Conservation (phyloP, 2,329 filamentous ascomycete species). For the Colletotrichum nymphaeae region DNA sequence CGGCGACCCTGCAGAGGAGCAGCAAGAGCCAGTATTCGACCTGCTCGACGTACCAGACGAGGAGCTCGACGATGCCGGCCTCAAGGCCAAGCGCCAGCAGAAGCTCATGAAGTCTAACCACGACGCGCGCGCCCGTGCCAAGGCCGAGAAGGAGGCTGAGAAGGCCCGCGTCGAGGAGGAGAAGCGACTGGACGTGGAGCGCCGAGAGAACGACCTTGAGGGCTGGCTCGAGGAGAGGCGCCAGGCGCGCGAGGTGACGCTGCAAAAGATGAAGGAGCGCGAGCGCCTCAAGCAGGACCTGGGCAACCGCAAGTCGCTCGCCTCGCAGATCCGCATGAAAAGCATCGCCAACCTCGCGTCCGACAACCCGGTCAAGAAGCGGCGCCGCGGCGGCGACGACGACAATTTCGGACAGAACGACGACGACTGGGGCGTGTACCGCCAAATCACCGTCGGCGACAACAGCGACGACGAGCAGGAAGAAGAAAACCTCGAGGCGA, state of each 20-base stretch:
- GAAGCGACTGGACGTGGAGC: constrained; percentile 84
- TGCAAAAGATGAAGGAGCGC: constrained; percentile 91
- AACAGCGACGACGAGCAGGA: constrained; percentile 90
- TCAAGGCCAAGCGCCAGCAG: constrained; percentile 95
- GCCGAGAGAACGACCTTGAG: constrained; percentile 85
- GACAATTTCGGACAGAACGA: constrained; percentile 98
- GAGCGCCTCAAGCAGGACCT: constrained; percentile 94
- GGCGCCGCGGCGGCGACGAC: constrained; percentile 88
- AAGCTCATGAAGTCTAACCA: constrained; percentile 93
- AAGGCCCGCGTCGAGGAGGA: constrained; percentile 87
- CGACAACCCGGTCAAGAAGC: constrained; percentile 85
- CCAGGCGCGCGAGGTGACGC: constrained; percentile 73
- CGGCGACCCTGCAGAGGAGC: constrained; percentile 81
- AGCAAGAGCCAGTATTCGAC: constrained; percentile 86
- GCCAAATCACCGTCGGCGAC: constrained; percentile 87
- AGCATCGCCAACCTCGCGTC: constrained; percentile 95
- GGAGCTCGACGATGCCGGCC: constrained; percentile 87
- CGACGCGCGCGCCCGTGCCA: constrained; percentile 91
- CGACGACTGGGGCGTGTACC: constrained; percentile 97
- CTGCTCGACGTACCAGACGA: constrained; percentile 92
- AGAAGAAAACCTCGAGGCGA: constrained; percentile 84
- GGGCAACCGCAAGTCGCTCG: constrained; percentile 95
- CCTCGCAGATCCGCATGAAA: constrained; percentile 98
- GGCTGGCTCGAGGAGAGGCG: constrained; percentile 88
- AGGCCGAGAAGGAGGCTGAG: constrained; percentile 94